Base-by-base conservation (phyloP, 2,329 filamentous ascomycete species). In the Kalmusia sp. region DNA sequence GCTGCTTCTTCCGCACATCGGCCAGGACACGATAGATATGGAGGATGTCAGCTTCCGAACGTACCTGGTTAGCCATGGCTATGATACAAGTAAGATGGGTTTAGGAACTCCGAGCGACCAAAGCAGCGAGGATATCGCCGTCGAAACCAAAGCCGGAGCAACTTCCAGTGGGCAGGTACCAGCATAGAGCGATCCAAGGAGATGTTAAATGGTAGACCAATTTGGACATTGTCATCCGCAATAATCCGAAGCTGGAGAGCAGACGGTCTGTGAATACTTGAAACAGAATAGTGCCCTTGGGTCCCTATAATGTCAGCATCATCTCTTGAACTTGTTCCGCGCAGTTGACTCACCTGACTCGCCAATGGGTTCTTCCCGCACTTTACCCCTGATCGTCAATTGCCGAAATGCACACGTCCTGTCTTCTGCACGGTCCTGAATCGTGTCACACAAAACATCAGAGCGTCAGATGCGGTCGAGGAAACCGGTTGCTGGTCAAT, bases 21-120 rank as follows among this genome's bases (percentile, higher is more conserved):
- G 87, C 9, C 85, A 96, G 76, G 89, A 96, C 64, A 96, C 91
- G 0, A 96, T 97, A 57, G 84, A 87, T 1, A 67, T 82, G 14
- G 93, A 97, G 73, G 92, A 97, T 66, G 68, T 79, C 7, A 82
- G 83, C 37, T 97, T 96, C 78, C 84, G 90, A 28, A 83, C 77
- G 15, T 96, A 89, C 69, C 79, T 97, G 11, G 81, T 87, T 66
- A 77, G 77, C 22, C 81, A 93, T 53, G 92, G 92, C 3, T 96
- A 89, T 77, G 92, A 96, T 70, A 88, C 85, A 3, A 77, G 76
- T 6, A 80, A 80, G 52, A 75, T 87, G 76, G 85, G 85, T 1
- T 38, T 70, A 47, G 41, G 55, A 14, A 51, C 31, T 6, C 50
- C 34, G 21, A 54, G 41, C 8, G 45, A 48, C 2, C 41, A 39